Evolutionary conservation across 208 protist genomes (phyloP), one percentile per base, ranked within the genome.

Genomic region (Herpetomonas samuelpessoai): DNA sequence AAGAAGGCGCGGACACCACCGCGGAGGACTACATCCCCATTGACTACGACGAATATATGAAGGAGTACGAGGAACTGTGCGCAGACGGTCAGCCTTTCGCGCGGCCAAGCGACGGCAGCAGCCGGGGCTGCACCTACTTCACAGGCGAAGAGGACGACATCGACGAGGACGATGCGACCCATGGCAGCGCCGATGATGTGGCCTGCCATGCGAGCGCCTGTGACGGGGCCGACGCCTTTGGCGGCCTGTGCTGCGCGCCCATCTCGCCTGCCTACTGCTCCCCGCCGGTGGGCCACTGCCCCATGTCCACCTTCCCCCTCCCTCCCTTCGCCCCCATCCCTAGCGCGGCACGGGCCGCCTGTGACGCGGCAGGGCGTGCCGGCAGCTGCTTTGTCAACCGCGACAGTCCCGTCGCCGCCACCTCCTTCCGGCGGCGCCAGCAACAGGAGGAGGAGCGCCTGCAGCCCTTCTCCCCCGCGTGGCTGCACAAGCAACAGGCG

Each of bases 31-130:
- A 61, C 56, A 61, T 61, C 44, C 56, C 56, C 21, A 61, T 72
- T 3, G 71, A 77, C 54, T 77, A 77, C 60, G 71, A 57, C 6
- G 48, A 39, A 30, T 63, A 68, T 30, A 70, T 77, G 6, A 65
- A 77, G 60, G 65, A 59, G 2, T 71, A 64, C 50, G 35, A 41
- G 9, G 35, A 6, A 14, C 6, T 41, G 35, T 41, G 35, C 14
- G 35, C 35, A 14, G 6, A 14, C 14, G 35, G 35, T 6, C 35
- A 41, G 35, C 9, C 35, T 6, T 18, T 41, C 9, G 35, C 35
- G 6, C 35, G 35, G 9, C 35, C 35, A 6, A 41, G 35, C 35
- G 35, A 41, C 14, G 35, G 35, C 35, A 41, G 9, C 14, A n/a
- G n/a, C n/a, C n/a, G n/a, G n/a, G 35, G 9, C 35, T 41, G 35